Evolutionary conservation across 306 rosid genomes (phyloP).

Genomic region (Lotus japonicus): DNA sequence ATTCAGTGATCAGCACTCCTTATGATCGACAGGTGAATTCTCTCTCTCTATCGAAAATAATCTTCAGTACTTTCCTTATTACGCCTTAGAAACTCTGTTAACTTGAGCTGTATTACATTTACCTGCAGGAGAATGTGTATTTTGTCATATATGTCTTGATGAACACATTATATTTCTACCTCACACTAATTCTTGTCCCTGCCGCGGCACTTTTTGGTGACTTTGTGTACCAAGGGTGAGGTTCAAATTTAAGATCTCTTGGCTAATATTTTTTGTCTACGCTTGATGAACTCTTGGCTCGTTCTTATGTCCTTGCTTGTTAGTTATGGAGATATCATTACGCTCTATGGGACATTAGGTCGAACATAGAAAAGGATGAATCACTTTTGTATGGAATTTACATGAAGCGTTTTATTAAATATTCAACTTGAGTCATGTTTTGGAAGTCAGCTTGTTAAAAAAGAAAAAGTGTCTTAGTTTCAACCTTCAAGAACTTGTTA

Average conservation of each 20-base stretch:
- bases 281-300: background rate
- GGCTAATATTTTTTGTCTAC: background rate
- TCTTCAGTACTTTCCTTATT: background rate
- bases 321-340: background rate
- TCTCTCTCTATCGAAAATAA: conserved; percentile 4
- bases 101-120: background rate
- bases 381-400: background rate
- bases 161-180: conserved; percentile 81
- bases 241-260: background rate
- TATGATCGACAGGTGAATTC: conserved; percentile 63
- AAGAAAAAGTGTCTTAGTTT: too few relatives aligned
- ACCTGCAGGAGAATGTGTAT: conserved; percentile 77
- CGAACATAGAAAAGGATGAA: too few relatives aligned
- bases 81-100: background rate
- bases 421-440: background rate
- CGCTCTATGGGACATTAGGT: too few relatives aligned
- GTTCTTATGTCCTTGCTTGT: too few relatives aligned
- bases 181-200: conserved; percentile 73
- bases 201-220: conserved; percentile 77
- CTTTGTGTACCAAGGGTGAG: conserved; percentile 87
- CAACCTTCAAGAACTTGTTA: too few relatives aligned
- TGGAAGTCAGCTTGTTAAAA: background rate
- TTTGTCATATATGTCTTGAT: conserved; percentile 78
- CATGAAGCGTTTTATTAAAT: background rate
- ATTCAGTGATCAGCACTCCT: conserved; percentile 56